Conservation (phyloP, 139 green algal species). For the Asterochloris erici region DNA sequence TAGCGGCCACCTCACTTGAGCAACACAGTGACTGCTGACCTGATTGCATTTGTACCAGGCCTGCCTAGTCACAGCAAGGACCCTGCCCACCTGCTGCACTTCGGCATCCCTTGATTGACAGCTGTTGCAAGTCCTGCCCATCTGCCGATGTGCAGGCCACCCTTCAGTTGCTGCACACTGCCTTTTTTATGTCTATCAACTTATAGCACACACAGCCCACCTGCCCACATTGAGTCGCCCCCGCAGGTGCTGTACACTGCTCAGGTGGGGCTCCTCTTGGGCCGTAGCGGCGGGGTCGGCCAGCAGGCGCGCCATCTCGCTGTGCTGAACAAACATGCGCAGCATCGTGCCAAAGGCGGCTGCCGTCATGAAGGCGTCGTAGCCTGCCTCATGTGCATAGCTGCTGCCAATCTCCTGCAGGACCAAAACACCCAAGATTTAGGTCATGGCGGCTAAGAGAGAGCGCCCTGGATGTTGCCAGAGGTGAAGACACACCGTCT, state of each 20-base stretch:
- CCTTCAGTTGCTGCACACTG: neutral
- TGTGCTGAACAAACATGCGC: neutral
- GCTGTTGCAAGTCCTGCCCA: neutral
- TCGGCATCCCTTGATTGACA: neutral
- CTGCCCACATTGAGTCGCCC: slow-evolving; percentile 12
- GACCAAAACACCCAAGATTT: neutral
- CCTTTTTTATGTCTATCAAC: neutral
- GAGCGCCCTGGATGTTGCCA: neutral
- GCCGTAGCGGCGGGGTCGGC: too few relatives aligned
- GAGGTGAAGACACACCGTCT: neutral
- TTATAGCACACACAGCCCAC: neutral
- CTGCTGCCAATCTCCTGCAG: slow-evolving; percentile 15
- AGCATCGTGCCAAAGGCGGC: slow-evolving; percentile 13
- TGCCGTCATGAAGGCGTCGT: slow-evolving; percentile 79
- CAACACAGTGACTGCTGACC: too few relatives aligned
- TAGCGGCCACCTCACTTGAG: too few relatives aligned
- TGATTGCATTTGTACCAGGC: neutral
- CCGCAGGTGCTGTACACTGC: neutral
- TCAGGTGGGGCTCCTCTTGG: neutral
- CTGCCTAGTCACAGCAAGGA: neutral
- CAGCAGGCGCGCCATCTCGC: neutral
- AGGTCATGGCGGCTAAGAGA: neutral
- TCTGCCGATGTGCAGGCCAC: neutral
- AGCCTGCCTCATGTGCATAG: slow-evolving; percentile 72
- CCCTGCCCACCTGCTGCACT: neutral